Evolutionary conservation across 2,329 filamentous ascomycete species (phyloP).

Genomic region (Venturia asperata): DNA sequence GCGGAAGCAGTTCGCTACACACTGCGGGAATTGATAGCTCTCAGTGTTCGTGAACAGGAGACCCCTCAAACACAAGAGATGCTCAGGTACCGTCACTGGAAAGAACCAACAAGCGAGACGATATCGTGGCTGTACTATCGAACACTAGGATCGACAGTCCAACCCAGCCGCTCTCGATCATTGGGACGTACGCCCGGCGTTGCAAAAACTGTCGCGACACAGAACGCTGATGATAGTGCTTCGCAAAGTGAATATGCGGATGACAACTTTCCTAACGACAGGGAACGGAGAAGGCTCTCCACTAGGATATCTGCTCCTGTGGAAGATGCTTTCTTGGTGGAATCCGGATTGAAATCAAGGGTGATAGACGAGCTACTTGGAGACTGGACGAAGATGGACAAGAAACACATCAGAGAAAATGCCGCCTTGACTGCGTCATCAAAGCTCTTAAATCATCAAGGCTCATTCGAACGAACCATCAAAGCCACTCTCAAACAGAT

Average conservation of each 20-base stretch:
- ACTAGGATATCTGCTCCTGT: not conserved
- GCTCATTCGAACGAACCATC: not conserved
- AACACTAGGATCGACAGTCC: not conserved
- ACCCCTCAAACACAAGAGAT: constrained; percentile 1
- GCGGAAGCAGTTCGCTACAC: constrained; percentile 11
- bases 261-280: not conserved
- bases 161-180: not conserved
- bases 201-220: constrained; percentile 13
- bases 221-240: not conserved
- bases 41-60: not conserved
- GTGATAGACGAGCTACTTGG: constrained; percentile 9
- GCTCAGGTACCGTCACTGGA: constrained; percentile 13
- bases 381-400: not conserved
- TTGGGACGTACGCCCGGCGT: not conserved
- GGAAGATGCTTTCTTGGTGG: not conserved
- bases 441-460: not conserved
- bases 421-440: not conserved
- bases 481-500: constrained; percentile 3
- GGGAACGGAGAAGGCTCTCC: not conserved
- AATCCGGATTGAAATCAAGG: not conserved
- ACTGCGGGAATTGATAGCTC: not conserved
- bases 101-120: constrained; percentile 10
- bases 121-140: constrained; percentile 10
- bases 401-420: not conserved
- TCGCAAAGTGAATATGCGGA: constrained; percentile 4